Percentiles rank a stretch among this genome's conserved stretches.
Conservation (phyloP, 1,284 basidiomycete genomes). For the Ustilago shanxiensis region DNA sequence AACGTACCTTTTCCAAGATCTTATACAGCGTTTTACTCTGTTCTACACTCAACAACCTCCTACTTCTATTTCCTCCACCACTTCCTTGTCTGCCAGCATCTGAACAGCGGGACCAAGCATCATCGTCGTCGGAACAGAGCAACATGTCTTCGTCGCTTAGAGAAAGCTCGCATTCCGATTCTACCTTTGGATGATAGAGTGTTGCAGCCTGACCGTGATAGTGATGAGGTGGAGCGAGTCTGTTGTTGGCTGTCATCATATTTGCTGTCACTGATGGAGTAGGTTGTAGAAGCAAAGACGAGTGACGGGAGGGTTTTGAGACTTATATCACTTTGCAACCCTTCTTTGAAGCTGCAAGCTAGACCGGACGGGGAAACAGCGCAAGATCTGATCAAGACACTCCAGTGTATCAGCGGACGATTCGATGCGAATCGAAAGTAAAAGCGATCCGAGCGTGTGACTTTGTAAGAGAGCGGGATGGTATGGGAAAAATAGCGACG, state of each 20-base stretch:
- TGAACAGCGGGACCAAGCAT: slow-evolving; percentile 19
- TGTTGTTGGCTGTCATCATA: not conserved
- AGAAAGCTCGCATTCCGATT: slow-evolving; percentile 8
- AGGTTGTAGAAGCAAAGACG: not conserved
- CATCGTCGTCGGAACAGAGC: slow-evolving; percentile 20
- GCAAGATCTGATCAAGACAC: too few species aligned
- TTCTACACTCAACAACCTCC: slow-evolving; percentile 47
- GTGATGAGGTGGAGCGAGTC: not conserved
- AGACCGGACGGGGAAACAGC: too few species aligned
- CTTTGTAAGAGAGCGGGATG: not conserved
- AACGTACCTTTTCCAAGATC: slow-evolving; percentile 49
- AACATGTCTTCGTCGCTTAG: slow-evolving; percentile 49
- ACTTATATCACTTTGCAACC: not conserved
- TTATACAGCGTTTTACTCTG: slow-evolving; percentile 60
- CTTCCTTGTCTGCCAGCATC: not conserved
- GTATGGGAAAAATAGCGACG: slow-evolving; percentile 4
- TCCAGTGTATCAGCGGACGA: too few species aligned
- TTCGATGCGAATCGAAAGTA: too few species aligned
- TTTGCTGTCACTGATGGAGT: too few species aligned
- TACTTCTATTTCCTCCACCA: slow-evolving; percentile 21
- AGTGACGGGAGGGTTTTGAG: not conserved
- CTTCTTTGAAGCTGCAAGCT: too few species aligned
- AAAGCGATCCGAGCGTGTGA: not conserved
- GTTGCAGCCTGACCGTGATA: not conserved
- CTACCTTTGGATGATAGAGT: not conserved